Evolutionary conservation across 805 yeast species (phyloP).

Genomic region (Kodamaea fukazawae): DNA sequence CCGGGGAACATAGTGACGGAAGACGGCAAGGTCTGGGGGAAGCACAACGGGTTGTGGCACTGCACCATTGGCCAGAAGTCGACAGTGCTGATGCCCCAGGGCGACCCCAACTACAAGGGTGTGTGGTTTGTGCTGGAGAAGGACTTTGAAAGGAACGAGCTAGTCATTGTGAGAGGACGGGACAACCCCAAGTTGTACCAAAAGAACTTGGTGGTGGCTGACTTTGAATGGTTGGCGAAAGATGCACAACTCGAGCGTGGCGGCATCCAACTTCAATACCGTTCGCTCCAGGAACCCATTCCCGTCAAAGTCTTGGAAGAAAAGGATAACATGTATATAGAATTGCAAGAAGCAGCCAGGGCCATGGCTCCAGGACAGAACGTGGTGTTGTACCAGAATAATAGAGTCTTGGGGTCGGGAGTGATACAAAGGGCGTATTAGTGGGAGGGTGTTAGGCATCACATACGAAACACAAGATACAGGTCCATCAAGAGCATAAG

Average conservation of each 20-base stretch:
- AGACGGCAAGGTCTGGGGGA: conserved; percentile 74
- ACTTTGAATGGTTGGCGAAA: conserved; percentile 46
- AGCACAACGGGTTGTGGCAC: conserved; percentile 86
- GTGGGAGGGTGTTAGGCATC: too few species aligned
- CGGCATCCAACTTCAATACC: conserved; percentile 53
- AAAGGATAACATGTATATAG: conserved; percentile 23
- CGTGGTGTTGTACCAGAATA: conserved; percentile 66
- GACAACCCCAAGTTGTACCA: conserved; percentile 56
- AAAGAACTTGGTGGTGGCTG: conserved; percentile 37
- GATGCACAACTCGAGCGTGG: background rate
- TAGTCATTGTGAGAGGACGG: conserved; percentile 74
- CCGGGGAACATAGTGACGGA: conserved; percentile 81
- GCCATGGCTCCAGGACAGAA: conserved; percentile 93
- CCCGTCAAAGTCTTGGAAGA: conserved; percentile 22
- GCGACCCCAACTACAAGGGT: conserved; percentile 70
- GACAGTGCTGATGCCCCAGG: conserved; percentile 85
- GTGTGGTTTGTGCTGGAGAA: conserved; percentile 87
- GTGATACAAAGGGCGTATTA: conserved; percentile 12
- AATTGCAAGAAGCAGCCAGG: conserved; percentile 46
- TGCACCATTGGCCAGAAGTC: conserved; percentile 92
- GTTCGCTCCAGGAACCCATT: conserved; percentile 69
- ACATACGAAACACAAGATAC: too few species aligned
- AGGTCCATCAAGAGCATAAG: too few species aligned
- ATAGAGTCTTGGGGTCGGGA: conserved; percentile 62
- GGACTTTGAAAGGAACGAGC: conserved; percentile 57